Base-by-base conservation (phyloP, 2,329 filamentous ascomycete genomes). In the Stachybotrys chartarum region DNA sequence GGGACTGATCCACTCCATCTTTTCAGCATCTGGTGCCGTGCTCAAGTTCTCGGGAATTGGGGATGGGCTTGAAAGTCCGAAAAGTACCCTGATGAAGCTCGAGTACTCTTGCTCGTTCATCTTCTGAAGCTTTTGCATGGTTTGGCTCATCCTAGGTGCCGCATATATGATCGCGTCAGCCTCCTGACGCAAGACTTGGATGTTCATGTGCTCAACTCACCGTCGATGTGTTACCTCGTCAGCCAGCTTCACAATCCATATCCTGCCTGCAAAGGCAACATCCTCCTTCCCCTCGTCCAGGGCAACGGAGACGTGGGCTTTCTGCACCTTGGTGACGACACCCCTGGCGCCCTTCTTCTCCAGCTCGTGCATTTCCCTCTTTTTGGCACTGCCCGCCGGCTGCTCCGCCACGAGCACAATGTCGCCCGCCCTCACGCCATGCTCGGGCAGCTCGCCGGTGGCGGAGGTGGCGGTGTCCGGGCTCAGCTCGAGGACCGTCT, bases 401-500 rank as follows among this genome's bases (percentile, higher is more conserved):
- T 92, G 88, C 70, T 91, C 88, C 50, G 85, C 80, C 44, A 93
- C 80, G 1, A 87, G 77, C 24, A 93, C 88, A 57, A 94, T 89
- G 69, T 94, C 90, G 1, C 90, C 90, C 0, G 83, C 80, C 2
- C 89, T 79, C 53, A 94, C 75, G 30, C 88, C 88, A 75, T 93
- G 89, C 67, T 90, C 86, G 1, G 86, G 85, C 18, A 93, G 74
- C 59, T 84, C 82, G 0, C 76, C 71, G 18, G 65, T 65, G 14
- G 61, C 53, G 5, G 81, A 78, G 2, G 87, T 81, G 0, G 91
- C 88, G n/a, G 82, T 73, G 65, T 97, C 93, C 0, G 84, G 76
- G 16, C 75, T 74, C 1, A 99, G 83, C 69, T 97, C 92, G 4
- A 97, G 75, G 1, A 99, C 87, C 0, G 90, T 91, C 60, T 91